Conservation (phyloP, 371 early-diverging fungal species). For the Mortierella sp. region DNA sequence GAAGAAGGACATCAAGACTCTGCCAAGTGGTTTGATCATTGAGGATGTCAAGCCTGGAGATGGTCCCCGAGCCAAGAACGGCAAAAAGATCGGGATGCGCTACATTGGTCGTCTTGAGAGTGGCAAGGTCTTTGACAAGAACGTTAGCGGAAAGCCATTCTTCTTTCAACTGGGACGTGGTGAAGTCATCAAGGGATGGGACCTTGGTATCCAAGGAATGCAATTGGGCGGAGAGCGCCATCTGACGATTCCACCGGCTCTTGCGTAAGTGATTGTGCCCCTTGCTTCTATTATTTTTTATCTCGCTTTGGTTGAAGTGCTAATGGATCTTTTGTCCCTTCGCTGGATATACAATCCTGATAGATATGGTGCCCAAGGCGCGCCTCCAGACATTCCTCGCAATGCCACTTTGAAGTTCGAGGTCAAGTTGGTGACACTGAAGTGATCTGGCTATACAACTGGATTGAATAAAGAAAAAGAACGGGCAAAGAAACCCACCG, state of each 20-base stretch:
- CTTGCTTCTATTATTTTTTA: background rate
- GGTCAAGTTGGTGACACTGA: constrained; percentile 66
- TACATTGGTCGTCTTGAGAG: constrained; percentile 91
- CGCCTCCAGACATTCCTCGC: constrained; percentile 89
- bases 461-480: background rate
- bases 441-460: constrained; percentile 5
- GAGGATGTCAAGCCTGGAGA: constrained; percentile 82
- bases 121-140: constrained; percentile 96
- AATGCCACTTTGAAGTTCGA: constrained; percentile 91
- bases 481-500: too few species aligned
- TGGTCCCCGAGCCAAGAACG: constrained; percentile 81
- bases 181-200: constrained; percentile 97
- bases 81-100: constrained; percentile 80
- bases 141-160: constrained; percentile 91
- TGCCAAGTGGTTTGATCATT: constrained; percentile 79
- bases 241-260: constrained; percentile 86
- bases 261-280: constrained; percentile 51
- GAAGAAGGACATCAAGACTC: constrained; percentile 52
- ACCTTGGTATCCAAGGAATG: constrained; percentile 91
- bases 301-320: too few species aligned
- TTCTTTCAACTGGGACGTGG: constrained; percentile 86
- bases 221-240: constrained; percentile 90
- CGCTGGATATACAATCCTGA: background rate
- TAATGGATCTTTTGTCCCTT: too few species aligned
- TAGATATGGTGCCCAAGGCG: constrained; percentile 87